Evolutionary conservation across 2,329 filamentous ascomycete genomes (phyloP).

Genomic region (Hypoxylon sp.): DNA sequence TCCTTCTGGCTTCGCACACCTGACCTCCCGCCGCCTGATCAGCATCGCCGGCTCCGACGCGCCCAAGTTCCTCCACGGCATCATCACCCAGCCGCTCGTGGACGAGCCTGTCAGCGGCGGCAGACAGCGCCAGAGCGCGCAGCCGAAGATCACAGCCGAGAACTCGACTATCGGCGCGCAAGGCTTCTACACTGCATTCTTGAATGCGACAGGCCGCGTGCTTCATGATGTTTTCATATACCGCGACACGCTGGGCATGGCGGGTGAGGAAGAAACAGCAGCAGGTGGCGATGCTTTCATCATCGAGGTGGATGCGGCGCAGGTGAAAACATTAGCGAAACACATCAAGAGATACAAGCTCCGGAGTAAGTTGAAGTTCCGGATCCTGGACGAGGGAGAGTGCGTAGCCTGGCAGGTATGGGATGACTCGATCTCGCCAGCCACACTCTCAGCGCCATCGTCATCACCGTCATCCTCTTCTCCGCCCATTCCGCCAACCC

Average conservation of each 20-base stretch:
- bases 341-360: slow-evolving; percentile 89
- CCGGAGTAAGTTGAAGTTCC: slow-evolving; percentile 77
- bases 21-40: slow-evolving; percentile 81
- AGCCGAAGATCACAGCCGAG: slow-evolving; percentile 37
- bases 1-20: slow-evolving; percentile 57
- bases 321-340: slow-evolving; percentile 68
- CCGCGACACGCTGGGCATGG: slow-evolving; percentile 56
- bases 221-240: slow-evolving; percentile 93
- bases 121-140: slow-evolving; percentile 22
- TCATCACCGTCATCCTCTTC: too few species aligned
- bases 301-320: slow-evolving; percentile 80
- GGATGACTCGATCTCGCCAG: slow-evolving; percentile 59
- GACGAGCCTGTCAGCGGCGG: slow-evolving; percentile 46
- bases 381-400: slow-evolving; percentile 70
- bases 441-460: background rate
- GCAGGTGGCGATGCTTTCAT: slow-evolving; percentile 63
- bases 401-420: slow-evolving; percentile 77
- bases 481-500: slow-evolving; percentile 7
- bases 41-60: slow-evolving; percentile 81
- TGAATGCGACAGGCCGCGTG: slow-evolving; percentile 85
- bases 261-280: slow-evolving; percentile 37
- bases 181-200: slow-evolving; percentile 82
- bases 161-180: background rate
- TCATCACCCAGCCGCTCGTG: slow-evolving; percentile 78
- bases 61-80: slow-evolving; percentile 84